Percentiles rank a stretch among this genome's conserved stretches.
Conservation (phyloP, 1,284 basidiomycete species). For the Ustilago trichophora region DNA sequence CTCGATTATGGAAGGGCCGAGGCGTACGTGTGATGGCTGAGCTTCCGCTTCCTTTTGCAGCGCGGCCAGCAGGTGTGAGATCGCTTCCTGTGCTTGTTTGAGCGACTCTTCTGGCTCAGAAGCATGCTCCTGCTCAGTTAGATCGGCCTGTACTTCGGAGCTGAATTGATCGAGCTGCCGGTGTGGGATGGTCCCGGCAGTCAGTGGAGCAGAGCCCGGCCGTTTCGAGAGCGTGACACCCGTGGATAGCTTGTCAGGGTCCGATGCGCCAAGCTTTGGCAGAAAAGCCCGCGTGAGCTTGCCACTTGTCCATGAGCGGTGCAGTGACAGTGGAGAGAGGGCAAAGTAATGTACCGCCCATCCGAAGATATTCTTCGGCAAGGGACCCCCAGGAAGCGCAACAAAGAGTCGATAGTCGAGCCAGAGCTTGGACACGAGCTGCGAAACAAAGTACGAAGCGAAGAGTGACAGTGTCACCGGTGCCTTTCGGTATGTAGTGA, state of each 20-base stretch:
- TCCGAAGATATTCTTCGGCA: slow-evolving; percentile 41
- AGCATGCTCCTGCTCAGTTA: no score
- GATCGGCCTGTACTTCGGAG: neutral
- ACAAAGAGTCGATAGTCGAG: slow-evolving; percentile 37
- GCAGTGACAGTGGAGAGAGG: slow-evolving; percentile 27
- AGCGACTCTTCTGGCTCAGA: neutral
- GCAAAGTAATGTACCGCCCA: slow-evolving; percentile 38
- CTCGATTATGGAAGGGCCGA: slow-evolving; percentile 19
- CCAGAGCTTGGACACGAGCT: slow-evolving; percentile 22
- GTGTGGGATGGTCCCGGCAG: slow-evolving; percentile 29
- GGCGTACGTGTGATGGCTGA: slow-evolving; percentile 29
- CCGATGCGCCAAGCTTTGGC: neutral
- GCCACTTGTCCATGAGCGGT: slow-evolving; percentile 14
- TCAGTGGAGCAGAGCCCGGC: slow-evolving; percentile 12
- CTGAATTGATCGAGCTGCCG: slow-evolving; percentile 37
- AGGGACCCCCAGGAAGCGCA: slow-evolving; percentile 33
- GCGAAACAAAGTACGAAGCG: slow-evolving; percentile 32
- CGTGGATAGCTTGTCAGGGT: slow-evolving; percentile 9
- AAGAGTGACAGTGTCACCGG: slow-evolving; percentile 28
- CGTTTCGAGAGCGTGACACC: slow-evolving; percentile 10
- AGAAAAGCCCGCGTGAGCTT: slow-evolving; percentile 13
- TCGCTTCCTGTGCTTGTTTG: slow-evolving; percentile 10
- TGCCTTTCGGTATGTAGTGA: slow-evolving; percentile 29
- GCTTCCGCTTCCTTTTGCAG: slow-evolving; percentile 5
- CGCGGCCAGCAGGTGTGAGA: neutral